Base-by-base conservation (phyloP, 1,284 basidiomycete genomes). In the Exobasidium rhododendri region DNA sequence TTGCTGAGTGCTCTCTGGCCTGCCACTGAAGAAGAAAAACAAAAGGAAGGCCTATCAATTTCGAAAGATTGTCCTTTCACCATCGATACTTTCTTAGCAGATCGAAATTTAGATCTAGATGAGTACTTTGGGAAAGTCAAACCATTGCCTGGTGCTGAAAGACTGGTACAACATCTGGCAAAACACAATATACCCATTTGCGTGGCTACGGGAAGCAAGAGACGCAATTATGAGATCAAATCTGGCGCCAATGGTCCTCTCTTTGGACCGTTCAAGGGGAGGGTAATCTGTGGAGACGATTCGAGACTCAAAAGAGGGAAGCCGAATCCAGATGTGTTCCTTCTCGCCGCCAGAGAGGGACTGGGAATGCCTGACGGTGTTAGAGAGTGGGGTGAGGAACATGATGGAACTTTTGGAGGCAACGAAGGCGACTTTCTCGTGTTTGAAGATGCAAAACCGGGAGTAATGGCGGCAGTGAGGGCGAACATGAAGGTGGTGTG, bases 401-500 rank as follows among this genome's bases (percentile, higher is more conserved):
- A 70, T 20, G 77, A 76, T 51, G 62, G 59, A 11, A 43, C 30
- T 7, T 40, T 72, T 6, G 63, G 60, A 24, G 74, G 78, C 0
- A 61, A 61, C 10, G 78, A 80, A 50, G 61, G 61, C 29, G 65
- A 74, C 17, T 63, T 80, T 22, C 57, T 80, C n/a, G 79, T 80
- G 2, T 80, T 80, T 54, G 79, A 80, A 49, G 79, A 80, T 62
- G 79, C 70, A 1, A 67, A 74, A 61, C 73, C 74, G 1, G 76
- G 77, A 20, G 77, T 79, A 0, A 63, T 71, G 55, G 77, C 77
- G 29, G 77, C 70, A 6, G 67, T 70, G 28, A 68, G 69, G 0
- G 77, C 77, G 2, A 75, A 75, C 32, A 78, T 78, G 76, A 73
- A 78, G 30, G 77, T 79, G 11, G 73, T 78, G 1, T 79, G 77